Conservation (phyloP, 228 moss, liverwort and hornwort species). For the Sphagnum fallax region DNA sequence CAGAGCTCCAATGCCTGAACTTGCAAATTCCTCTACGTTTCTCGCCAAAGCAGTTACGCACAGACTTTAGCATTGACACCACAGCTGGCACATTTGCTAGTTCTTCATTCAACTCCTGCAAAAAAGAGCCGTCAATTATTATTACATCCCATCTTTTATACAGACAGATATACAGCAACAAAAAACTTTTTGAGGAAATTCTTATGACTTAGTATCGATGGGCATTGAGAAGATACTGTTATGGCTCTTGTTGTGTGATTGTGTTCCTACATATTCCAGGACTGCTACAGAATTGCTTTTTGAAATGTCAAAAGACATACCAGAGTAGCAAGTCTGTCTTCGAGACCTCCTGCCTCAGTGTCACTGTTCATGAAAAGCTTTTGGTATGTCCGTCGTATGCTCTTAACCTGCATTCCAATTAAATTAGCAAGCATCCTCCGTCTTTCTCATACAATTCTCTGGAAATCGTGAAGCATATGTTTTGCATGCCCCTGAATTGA, state of each 20-base stretch:
- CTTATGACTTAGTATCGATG: too few relatives aligned
- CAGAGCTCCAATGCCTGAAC: slow-evolving; percentile 70
- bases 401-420: slow-evolving; percentile 46
- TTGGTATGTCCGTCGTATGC: slow-evolving; percentile 81
- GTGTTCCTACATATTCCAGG: neutral
- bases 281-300: too few relatives aligned
- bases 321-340: slow-evolving; percentile 67
- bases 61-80: slow-evolving; percentile 71
- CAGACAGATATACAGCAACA: neutral
- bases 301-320: slow-evolving; percentile 22
- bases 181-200: neutral
- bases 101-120: slow-evolving; percentile 67
- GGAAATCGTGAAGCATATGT: neutral
- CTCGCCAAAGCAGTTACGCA: slow-evolving; percentile 73
- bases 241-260: too few relatives aligned
- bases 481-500: too few relatives aligned
- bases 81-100: slow-evolving; percentile 61
- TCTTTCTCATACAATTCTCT: neutral
- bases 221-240: too few relatives aligned
- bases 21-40: slow-evolving; percentile 79
- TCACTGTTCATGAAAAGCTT: slow-evolving; percentile 83
- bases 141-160: neutral
- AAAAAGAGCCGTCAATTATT: slow-evolving; percentile 3
- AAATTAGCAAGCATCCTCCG: neutral
- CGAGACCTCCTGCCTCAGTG: slow-evolving; percentile 59